Evolutionary conservation across 305 asterid genomes (phyloP).

Genomic region (Fraxinus platypoda): DNA sequence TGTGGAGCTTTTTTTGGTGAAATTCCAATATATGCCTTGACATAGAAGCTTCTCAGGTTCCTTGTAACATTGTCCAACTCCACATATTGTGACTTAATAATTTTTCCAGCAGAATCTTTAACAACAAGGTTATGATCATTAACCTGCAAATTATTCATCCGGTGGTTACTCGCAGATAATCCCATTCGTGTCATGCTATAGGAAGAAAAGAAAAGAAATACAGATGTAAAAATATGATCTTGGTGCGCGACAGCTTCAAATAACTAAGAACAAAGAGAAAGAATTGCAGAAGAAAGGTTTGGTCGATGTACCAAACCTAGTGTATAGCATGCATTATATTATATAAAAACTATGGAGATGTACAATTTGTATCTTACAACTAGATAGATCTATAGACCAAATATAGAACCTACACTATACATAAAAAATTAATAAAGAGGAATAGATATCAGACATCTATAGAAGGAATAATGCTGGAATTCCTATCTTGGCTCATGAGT

Average conservation of each 20-base stretch:
- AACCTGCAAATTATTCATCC: slow-evolving; percentile 46
- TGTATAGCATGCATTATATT: no score
- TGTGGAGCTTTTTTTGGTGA: slow-evolving; percentile 47
- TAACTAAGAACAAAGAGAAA: no score
- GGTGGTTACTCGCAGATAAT: neutral
- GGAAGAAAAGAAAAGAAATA: neutral
- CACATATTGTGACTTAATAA: slow-evolving; percentile 50
- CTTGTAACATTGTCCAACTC: slow-evolving; percentile 63
- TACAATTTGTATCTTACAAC: no score
- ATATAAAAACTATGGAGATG: no score
- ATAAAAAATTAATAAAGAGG: no score
- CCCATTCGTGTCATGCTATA: neutral
- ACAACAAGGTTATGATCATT: slow-evolving; percentile 53
- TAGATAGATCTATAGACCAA: no score
- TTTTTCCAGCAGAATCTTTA: slow-evolving; percentile 56
- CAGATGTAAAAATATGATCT: neutral
- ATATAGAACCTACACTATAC: no score
- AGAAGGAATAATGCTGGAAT: neutral
- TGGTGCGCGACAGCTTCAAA: no score
- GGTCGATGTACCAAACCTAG: no score
- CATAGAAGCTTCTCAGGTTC: slow-evolving; percentile 50
- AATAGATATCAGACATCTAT: no score
- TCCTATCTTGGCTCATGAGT: neutral
- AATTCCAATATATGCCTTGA: slow-evolving; percentile 62
- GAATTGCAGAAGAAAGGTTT: no score